phyloP scores from a whole-genome alignment of 2,329 filamentous ascomycete genomes.

The Beauveria pseudobassiana region DNA sequence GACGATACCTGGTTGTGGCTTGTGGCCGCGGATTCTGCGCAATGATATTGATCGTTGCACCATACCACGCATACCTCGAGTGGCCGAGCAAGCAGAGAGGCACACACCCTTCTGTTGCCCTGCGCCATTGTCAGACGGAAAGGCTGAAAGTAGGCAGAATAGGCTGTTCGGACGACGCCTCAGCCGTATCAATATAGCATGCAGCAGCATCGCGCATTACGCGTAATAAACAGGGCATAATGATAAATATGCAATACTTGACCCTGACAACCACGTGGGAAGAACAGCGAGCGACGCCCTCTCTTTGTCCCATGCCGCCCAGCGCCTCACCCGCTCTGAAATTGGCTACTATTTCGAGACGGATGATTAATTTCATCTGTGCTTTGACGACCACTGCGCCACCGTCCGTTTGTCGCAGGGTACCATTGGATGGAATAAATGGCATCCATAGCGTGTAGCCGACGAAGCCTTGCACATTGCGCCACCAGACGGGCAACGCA shows the following conservation, averaged over 20 bases:
- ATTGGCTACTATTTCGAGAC: background rate
- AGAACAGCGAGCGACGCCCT: background rate
- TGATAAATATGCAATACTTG: background rate
- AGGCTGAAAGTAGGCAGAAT: background rate
- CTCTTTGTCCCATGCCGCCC: background rate
- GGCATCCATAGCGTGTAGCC: too few species aligned
- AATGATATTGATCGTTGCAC: too few species aligned
- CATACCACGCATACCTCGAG: too few species aligned
- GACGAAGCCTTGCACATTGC: too few species aligned
- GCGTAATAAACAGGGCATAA: background rate
- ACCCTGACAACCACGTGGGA: conserved; percentile 7
- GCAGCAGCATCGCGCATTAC: background rate
- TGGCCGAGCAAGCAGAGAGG: too few species aligned
- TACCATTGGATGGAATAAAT: too few species aligned
- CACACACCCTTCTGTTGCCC: background rate
- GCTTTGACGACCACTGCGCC: too few species aligned
- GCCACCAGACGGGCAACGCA: too few species aligned
- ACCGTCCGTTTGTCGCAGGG: too few species aligned
- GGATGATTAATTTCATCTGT: too few species aligned
- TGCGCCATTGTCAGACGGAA: background rate
- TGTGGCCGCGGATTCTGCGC: too few species aligned
- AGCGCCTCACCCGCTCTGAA: background rate
- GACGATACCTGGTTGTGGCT: too few species aligned
- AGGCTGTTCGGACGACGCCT: background rate
- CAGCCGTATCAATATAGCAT: background rate